These are phyloP conservation scores for Piper betle DNA, from an alignment of 164 flowering plant genomes.

Conservation along the genomic window DNA sequence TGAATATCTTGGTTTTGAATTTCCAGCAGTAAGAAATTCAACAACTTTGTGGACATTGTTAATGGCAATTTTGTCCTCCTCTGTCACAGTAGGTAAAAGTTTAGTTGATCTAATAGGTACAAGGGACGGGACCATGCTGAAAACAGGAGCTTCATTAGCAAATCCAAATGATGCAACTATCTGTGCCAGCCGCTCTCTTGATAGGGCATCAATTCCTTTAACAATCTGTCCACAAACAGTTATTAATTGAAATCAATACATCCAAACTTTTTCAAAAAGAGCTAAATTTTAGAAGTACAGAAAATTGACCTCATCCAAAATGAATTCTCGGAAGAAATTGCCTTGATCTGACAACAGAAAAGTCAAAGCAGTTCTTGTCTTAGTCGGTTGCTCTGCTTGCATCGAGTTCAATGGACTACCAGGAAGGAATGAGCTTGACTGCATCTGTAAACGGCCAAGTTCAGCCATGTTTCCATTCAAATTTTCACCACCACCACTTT, in stretches of 20 bases:
- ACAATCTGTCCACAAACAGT: slow-evolving; percentile 60
- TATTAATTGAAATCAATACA: not conserved
- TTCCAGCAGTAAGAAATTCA: slow-evolving; percentile 68
- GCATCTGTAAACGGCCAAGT: slow-evolving; percentile 58
- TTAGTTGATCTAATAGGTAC: slow-evolving; percentile 54
- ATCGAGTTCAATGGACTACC: no score
- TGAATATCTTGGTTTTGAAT: slow-evolving; percentile 29
- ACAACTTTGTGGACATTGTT: slow-evolving; percentile 71
- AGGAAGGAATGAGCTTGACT: slow-evolving; percentile 23
- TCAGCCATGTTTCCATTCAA: slow-evolving; percentile 87
- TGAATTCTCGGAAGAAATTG: slow-evolving; percentile 86
- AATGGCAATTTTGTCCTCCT: slow-evolving; percentile 74
- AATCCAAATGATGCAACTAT: slow-evolving; percentile 57
- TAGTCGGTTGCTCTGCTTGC: slow-evolving; percentile 41
- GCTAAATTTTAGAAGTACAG: not conserved
- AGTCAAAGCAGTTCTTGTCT: slow-evolving; percentile 82
- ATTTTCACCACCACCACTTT: slow-evolving; percentile 94
- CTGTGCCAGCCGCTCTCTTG: slow-evolving; percentile 82
- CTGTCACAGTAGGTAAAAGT: slow-evolving; percentile 64
- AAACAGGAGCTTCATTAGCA: slow-evolving; percentile 47
- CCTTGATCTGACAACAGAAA: slow-evolving; percentile 89
- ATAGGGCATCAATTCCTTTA: slow-evolving; percentile 90
- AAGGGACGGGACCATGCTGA: slow-evolving; percentile 66
- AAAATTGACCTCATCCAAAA: slow-evolving; percentile 81
- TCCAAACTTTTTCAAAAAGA: not conserved